Conservation (phyloP, 2,329 filamentous ascomycete species). For the Apiospora malaysiana region DNA sequence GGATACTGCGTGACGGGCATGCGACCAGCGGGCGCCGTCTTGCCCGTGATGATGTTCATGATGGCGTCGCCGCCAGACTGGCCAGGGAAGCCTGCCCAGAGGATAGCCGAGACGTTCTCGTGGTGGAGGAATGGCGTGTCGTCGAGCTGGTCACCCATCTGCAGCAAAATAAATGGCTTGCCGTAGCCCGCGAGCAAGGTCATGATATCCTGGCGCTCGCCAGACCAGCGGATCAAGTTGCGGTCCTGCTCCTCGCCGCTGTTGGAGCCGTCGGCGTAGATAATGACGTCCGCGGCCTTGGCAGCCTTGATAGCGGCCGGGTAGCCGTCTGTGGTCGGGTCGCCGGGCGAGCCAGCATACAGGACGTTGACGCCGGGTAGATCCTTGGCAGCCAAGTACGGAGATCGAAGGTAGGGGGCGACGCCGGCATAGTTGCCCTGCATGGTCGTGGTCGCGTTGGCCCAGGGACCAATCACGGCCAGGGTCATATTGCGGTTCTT, state of each 20-base stretch:
- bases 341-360: constrained; percentile 41
- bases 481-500: constrained; percentile 30
- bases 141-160: constrained; percentile 57
- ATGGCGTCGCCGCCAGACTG: constrained; percentile 58
- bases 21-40: constrained; percentile 50
- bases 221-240: constrained; percentile 55
- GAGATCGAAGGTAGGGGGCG: constrained; percentile 60
- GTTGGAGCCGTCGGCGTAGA: constrained; percentile 59
- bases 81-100: constrained; percentile 59
- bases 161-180: constrained; percentile 58
- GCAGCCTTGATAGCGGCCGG: constrained; percentile 45
- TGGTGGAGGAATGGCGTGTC: constrained; percentile 49
- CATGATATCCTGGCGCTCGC: constrained; percentile 57
- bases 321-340: constrained; percentile 39
- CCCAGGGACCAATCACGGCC: constrained; percentile 34
- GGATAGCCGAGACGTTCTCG: constrained; percentile 49
- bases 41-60: constrained; percentile 53
- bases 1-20: constrained; percentile 56
- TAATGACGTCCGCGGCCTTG: constrained; percentile 53
- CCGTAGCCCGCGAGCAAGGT: constrained; percentile 40
- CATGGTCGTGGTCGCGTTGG: constrained; percentile 35
- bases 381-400: constrained; percentile 56
- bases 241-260: constrained; percentile 60
- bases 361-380: constrained; percentile 54
- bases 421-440: constrained; percentile 52